Conservation (phyloP, 192 early-diverging fungal genomes). For the Coemansia sp. region DNA sequence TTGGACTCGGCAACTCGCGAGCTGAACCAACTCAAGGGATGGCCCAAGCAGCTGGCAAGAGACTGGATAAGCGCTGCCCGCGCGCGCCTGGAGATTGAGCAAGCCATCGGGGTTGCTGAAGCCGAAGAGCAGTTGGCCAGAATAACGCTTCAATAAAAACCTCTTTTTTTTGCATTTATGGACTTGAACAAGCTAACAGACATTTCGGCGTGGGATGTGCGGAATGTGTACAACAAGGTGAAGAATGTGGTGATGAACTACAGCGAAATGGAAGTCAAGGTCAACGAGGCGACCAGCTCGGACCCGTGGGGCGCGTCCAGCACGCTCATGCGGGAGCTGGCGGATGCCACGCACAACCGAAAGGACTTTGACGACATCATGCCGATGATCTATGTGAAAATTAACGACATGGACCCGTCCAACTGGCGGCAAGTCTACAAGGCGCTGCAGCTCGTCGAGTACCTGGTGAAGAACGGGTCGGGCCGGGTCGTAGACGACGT, state of each 20-base stretch:
- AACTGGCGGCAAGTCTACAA: conserved; percentile 98
- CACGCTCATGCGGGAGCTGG: conserved; percentile 91
- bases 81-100: conserved; percentile 80
- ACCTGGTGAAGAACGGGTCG: conserved; percentile 90
- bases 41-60: conserved; percentile 78
- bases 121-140: conserved; percentile 51
- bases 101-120: conserved; percentile 74
- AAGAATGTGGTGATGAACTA: conserved; percentile 91
- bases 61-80: conserved; percentile 87
- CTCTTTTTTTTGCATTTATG: conserved; percentile 8
- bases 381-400: conserved; percentile 84
- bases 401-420: conserved; percentile 77
- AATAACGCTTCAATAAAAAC: conserved; percentile 14
- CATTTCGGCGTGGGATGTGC: conserved; percentile 60
- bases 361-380: conserved; percentile 95
- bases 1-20: conserved; percentile 85
- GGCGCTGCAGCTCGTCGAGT: conserved; percentile 90
- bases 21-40: conserved; percentile 89
- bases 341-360: conserved; percentile 81
- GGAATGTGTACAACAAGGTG: conserved; percentile 61
- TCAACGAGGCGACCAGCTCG: conserved; percentile 87
- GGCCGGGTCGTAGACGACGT: conserved; percentile 90
- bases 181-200: conserved; percentile 51
- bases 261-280: conserved; percentile 90
- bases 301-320: conserved; percentile 95